These are phyloP conservation scores for Alternaria rosae DNA, from an alignment of 2,329 filamentous ascomycete genomes.

Conservation along the genomic window DNA sequence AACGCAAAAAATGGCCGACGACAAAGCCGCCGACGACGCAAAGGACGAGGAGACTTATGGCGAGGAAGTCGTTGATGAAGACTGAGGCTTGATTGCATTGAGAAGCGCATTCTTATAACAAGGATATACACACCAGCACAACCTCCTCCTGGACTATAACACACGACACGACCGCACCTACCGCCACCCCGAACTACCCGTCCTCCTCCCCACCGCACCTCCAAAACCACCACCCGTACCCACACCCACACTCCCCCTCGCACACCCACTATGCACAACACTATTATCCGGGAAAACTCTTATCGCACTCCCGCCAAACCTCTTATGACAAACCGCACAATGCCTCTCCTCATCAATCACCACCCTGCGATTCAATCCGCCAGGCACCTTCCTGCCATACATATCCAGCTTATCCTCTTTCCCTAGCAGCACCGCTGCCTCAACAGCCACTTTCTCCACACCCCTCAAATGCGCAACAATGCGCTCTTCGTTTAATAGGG, in stretches of 20 bases:
- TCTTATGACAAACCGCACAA: constrained; percentile 91
- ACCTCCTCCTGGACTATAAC: background rate
- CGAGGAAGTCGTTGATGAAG: constrained; percentile 77
- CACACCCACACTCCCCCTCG: constrained; percentile 39
- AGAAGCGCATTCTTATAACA: background rate
- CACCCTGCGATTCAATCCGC: constrained; percentile 71
- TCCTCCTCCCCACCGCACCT: constrained; percentile 34
- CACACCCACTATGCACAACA: constrained; percentile 60
- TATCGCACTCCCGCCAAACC: constrained; percentile 88
- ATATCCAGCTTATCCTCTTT: constrained; percentile 65
- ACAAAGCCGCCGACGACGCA: constrained; percentile 60
- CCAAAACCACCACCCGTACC: constrained; percentile 52
- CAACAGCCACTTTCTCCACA: constrained; percentile 78
- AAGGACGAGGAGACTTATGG: constrained; percentile 78
- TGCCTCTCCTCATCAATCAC: constrained; percentile 86
- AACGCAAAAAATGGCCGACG: constrained; percentile 76
- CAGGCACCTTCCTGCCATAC: constrained; percentile 57
- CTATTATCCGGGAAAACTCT: constrained; percentile 79
- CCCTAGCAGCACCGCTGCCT: constrained; percentile 77
- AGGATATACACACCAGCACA: background rate
- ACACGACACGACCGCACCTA: background rate
- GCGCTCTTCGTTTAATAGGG: constrained; percentile 78
- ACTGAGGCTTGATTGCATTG: constrained; percentile 42
- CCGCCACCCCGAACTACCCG: constrained; percentile 7
- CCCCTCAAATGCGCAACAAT: constrained; percentile 79